Percentiles rank a stretch among this genome's conserved stretches.
Evolutionary conservation across 768 basidiomycete genomes (phyloP).

Genomic region (Gautieria morchelliformis): DNA sequence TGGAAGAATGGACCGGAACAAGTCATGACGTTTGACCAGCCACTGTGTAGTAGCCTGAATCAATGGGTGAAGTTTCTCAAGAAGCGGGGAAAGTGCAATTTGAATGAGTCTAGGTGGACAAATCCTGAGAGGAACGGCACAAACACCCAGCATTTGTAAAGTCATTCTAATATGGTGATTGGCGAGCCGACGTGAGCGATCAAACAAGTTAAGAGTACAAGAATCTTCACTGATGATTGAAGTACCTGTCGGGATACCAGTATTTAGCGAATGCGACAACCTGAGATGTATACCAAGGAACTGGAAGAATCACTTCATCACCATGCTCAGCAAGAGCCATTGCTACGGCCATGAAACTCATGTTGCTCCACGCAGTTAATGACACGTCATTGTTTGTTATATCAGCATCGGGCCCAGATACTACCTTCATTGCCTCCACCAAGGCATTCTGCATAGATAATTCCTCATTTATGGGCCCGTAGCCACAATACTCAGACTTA

Average conservation of each 20-base stretch:
- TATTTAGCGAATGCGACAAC: neutral
- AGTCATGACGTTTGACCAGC: slow-evolving; percentile 40
- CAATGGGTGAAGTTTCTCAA: slow-evolving; percentile 42
- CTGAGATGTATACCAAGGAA: slow-evolving; percentile 43
- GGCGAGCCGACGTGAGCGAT: slow-evolving; percentile 5
- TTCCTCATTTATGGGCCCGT: slow-evolving; percentile 54
- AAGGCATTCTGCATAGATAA: slow-evolving; percentile 38
- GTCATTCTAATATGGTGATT: slow-evolving; percentile 43
- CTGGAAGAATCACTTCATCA: slow-evolving; percentile 65
- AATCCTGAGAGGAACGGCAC: slow-evolving; percentile 48
- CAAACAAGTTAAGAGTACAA: neutral
- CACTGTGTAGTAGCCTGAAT: slow-evolving; percentile 40
- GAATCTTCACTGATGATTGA: slow-evolving; percentile 50
- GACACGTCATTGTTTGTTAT: slow-evolving; percentile 49
- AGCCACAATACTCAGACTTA: slow-evolving; percentile 39
- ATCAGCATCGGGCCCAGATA: slow-evolving; percentile 44
- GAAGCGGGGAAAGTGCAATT: slow-evolving; percentile 49
- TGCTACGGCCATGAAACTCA: slow-evolving; percentile 54
- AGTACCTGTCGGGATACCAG: slow-evolving; percentile 35
- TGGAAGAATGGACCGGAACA: no score
- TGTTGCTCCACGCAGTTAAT: slow-evolving; percentile 62
- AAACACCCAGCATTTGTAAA: slow-evolving; percentile 52
- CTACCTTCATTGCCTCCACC: slow-evolving; percentile 47
- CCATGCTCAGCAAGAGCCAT: slow-evolving; percentile 58
- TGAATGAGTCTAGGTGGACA: slow-evolving; percentile 71